Base-by-base conservation (phyloP, 192 early-diverging fungal species). In the Pilobolus umbonatus region DNA sequence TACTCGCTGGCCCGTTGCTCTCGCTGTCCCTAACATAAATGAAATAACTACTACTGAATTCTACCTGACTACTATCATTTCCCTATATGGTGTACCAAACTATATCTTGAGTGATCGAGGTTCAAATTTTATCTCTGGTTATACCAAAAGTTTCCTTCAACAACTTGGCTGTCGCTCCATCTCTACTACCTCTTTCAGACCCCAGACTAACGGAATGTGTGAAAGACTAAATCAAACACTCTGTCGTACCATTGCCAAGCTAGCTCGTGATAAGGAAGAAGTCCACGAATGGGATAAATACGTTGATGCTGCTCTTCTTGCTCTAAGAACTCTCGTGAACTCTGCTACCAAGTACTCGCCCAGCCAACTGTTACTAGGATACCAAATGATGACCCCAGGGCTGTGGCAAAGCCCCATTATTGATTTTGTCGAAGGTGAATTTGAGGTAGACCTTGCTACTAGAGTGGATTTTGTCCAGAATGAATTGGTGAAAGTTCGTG, bases 151-250 rank as follows among this genome's bases (percentile, higher is more conserved):
- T 5, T 35, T 51, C 21, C 14, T 62, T 0, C 10, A 35, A 3
- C 15, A 2, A 0, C 38, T 53, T 1, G 32, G 53, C 3, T 32
- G 35, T 9, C 29, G 31, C 25, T 44, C 50, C 28, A 24, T 49
- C 1, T 42, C 45, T 0, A 68, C 66, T 0, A 61, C 58, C 0
- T 43, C 53, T 10, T 68, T 57, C 19, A 10, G 47, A 12, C 66
- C 54, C 0, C 66, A 68, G 40, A 14, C 47, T 0, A 68, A 68
- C 32, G 59, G 53, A 0, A 30, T 48, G 9, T 39, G 38, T 5
- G 47, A 68, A 49, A 5, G 66, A 2, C 46, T 68, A 43, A 60
- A 61, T 42, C 57, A 51, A 22, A 66, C 58, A 3, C 15, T 68
- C 0, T 34, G 50, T 5, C 15, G 45, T 6, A 60, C 57, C 8